Evolutionary conservation across 2,329 filamentous ascomycete genomes (phyloP), one percentile per base, ranked within the genome.

Genomic region (Endoconidiophora laricicola): DNA sequence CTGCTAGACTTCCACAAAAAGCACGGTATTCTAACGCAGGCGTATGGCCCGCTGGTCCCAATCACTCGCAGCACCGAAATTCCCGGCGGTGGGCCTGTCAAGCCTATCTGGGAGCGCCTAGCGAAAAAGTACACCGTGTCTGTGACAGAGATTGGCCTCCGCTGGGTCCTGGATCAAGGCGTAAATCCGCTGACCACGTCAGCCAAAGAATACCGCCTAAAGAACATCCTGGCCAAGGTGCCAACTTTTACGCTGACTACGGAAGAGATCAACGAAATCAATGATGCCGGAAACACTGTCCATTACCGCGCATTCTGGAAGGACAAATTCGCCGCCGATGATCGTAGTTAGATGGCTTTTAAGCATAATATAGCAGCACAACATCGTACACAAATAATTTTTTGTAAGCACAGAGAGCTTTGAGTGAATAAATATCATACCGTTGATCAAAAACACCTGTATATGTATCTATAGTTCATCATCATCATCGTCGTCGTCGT

Each of bases 301-400:
- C 74, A 83, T 60, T 77, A 65, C 57, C 69, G 79, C 29, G 72
- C 63, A 0, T 83, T 76, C 59, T 83, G 76, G 75, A 63, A 55
- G 2, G 55, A 70, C 14, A 67, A 66, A 52, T 79, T 77, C 60
- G 69, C 60, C 7, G 61, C 61, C 1, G 67, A 75, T 52, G 78
- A 82, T 57, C 60, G 62, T 52, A 63, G 66, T 16, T 73, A 62
- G 57, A 18, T 23, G 3, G 14, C 18, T 10, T 22, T 14, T 23
- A 41, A 40, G 40, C 9, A 24, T 14, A 16, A 24, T 16, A 10
- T 23, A 47, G 20, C 20, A 20, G 37, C 20, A 18, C 26, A 39
- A 26, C n/a, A 48, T 24, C 26, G 12, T 10, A 3, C 26, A 29
- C 43, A 45, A 20, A 33, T 24, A 40, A 10, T 38, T 3, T 38